A percentile compares a stretch with the other conserved stretches of the same genome.
These are phyloP conservation scores for Serendipita indica DNA, from an alignment of 768 basidiomycete species.

Conservation along the genomic window DNA sequence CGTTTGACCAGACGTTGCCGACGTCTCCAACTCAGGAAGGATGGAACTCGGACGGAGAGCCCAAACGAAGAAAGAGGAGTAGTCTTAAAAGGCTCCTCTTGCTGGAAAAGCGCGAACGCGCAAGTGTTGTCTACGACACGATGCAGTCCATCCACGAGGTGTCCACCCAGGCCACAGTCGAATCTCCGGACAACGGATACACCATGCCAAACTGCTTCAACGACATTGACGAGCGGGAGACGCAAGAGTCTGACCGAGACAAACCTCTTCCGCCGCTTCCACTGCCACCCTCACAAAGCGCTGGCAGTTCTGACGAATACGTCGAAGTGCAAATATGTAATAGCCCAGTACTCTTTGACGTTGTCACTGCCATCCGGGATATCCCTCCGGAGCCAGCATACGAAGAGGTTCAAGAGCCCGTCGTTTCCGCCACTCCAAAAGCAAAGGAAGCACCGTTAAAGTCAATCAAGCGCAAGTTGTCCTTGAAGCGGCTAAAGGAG, in stretches of 20 bases:
- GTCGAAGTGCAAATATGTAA: conserved; percentile 5
- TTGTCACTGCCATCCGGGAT: background rate
- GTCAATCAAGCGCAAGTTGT: conserved; percentile 1
- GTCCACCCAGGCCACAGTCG: background rate
- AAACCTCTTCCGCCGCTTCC: conserved; percentile 7
- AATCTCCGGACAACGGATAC: background rate
- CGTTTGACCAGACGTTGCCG: background rate
- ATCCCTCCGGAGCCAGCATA: background rate
- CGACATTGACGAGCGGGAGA: background rate
- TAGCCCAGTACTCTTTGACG: too few relatives aligned
- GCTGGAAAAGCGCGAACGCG: background rate
- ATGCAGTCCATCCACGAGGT: background rate
- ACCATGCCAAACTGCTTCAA: background rate
- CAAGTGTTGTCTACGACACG: background rate
- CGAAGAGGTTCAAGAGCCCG: background rate
- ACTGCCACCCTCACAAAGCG: background rate
- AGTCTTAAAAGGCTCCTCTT: background rate
- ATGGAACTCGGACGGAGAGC: background rate
- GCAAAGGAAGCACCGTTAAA: background rate
- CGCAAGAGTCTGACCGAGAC: background rate
- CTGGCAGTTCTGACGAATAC: background rate
- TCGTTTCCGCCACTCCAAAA: background rate
- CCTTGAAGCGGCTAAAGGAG: conserved; percentile 1
- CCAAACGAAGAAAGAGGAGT: background rate
- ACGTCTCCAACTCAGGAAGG: background rate